Conservation (phyloP, 352 stramenopile genomes). For the Phytophthora constricta region DNA sequence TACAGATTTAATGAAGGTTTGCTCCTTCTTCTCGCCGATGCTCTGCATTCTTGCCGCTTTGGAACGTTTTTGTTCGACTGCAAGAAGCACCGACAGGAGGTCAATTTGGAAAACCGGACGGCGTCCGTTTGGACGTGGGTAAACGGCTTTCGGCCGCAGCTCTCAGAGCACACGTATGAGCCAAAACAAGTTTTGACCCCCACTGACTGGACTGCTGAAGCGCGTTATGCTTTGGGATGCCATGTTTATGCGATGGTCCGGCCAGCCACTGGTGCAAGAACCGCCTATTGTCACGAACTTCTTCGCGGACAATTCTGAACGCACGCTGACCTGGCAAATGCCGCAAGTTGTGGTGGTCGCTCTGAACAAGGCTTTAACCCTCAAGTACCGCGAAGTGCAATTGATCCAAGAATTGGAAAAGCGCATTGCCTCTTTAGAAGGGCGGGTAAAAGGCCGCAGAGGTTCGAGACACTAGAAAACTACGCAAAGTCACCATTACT, state of each 20-base stretch:
- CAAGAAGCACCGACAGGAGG: constrained; percentile 79
- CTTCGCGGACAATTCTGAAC: constrained; percentile 65
- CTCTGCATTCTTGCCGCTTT: constrained; percentile 97
- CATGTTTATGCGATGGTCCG: constrained; percentile 81
- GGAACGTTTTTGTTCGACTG: constrained; percentile 98
- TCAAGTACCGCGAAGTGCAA: constrained; percentile 50
- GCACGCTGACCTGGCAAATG: constrained; percentile 72
- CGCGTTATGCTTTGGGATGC: constrained; percentile 69
- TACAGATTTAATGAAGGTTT: constrained; percentile 93
- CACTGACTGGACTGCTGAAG: constrained; percentile 67
- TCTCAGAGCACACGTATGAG: constrained; percentile 63
- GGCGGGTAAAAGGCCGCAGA: constrained; percentile 27
- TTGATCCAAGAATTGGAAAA: constrained; percentile 53
- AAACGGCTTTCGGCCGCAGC: constrained; percentile 72
- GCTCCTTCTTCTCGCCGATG: constrained; percentile 94
- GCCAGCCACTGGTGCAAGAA: constrained; percentile 64
- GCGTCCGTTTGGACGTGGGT: constrained; percentile 85
- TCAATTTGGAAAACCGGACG: constrained; percentile 65
- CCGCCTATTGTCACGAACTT: constrained; percentile 43
- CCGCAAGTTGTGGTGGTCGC: constrained; percentile 59
- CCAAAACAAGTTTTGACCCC: constrained; percentile 63
- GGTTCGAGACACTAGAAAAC: constrained; percentile 40
- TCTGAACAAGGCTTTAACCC: constrained; percentile 47
- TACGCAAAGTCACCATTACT: constrained; percentile 7
- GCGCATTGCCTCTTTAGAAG: constrained; percentile 45